Evolutionary conservation across 75 land plant genomes (phyloP).

Genomic region (Pinus taeda): DNA sequence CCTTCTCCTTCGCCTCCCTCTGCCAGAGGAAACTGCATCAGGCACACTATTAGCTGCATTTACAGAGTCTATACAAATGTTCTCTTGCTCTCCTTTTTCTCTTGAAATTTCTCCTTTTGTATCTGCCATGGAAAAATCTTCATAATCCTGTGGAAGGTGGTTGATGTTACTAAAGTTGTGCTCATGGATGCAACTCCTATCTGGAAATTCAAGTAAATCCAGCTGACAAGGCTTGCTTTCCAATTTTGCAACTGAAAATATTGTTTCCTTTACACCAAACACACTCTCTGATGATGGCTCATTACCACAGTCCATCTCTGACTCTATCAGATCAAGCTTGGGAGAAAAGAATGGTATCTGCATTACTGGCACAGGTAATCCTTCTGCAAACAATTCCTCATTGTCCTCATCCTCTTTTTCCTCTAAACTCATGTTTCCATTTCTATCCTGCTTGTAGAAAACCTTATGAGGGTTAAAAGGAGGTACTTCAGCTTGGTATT

Average conservation of each 20-base stretch:
- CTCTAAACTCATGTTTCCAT: neutral
- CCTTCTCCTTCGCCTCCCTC: constrained; percentile 1
- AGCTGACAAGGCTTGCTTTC: neutral
- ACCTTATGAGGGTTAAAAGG: neutral
- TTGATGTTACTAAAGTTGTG: neutral
- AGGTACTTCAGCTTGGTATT: constrained; percentile 23
- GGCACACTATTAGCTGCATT: neutral
- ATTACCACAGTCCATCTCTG: constrained; percentile 1
- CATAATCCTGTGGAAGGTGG: neutral
- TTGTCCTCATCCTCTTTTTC: neutral
- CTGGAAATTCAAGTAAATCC: neutral
- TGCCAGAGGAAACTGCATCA: constrained; percentile 9
- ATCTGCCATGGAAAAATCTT: constrained; percentile 1
- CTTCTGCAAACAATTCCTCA: constrained; percentile 5
- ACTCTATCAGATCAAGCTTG: neutral
- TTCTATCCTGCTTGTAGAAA: neutral
- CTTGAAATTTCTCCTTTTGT: neutral
- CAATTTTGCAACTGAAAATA: neutral
- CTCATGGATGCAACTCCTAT: neutral
- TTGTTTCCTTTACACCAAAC: neutral
- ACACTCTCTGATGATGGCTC: neutral
- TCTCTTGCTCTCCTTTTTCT: constrained; percentile 1
- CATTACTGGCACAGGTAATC: constrained; percentile 9
- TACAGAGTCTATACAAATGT: neutral
- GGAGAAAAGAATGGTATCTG: constrained; percentile 6